phyloP scores from a whole-genome alignment of 2,329 filamentous ascomycete species.

The Microdochium nivale region DNA sequence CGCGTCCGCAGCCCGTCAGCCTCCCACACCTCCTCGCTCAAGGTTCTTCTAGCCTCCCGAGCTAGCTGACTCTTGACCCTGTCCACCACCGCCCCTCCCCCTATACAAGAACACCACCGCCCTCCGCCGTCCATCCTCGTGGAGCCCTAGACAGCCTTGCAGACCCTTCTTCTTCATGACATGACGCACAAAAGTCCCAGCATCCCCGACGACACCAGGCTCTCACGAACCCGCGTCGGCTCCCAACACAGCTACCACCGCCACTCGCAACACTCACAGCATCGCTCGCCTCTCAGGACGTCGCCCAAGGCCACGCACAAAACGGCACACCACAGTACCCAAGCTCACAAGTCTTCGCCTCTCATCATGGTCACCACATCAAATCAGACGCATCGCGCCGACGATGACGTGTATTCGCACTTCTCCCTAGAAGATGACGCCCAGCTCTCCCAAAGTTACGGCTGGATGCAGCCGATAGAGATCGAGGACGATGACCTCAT shows the following conservation, averaged over 20 bases:
- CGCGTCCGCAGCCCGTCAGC: background rate
- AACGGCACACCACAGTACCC: background rate
- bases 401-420: conserved; percentile 16
- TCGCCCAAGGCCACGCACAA: background rate
- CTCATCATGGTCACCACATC: conserved; percentile 22
- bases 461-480: conserved; percentile 45
- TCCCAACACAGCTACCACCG: background rate
- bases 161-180: background rate
- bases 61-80: background rate
- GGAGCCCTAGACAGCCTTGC: background rate
- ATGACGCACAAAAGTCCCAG: background rate
- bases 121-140: background rate
- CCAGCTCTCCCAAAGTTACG: conserved; percentile 12
- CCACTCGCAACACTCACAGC: background rate
- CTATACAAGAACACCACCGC: background rate
- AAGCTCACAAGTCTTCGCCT: background rate
- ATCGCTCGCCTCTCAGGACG: background rate
- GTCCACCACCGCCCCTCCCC: background rate
- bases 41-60: background rate
- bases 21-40: background rate
- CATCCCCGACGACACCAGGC: background rate
- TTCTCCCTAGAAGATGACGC: conserved; percentile 18
- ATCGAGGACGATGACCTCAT: conserved; percentile 55
- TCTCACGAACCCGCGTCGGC: background rate
- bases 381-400: conserved; percentile 11